Percentiles rank a stretch among this genome's conserved stretches.
Conservation (phyloP, 2,329 filamentous ascomycete genomes). For the Colletotrichum acutatum region DNA sequence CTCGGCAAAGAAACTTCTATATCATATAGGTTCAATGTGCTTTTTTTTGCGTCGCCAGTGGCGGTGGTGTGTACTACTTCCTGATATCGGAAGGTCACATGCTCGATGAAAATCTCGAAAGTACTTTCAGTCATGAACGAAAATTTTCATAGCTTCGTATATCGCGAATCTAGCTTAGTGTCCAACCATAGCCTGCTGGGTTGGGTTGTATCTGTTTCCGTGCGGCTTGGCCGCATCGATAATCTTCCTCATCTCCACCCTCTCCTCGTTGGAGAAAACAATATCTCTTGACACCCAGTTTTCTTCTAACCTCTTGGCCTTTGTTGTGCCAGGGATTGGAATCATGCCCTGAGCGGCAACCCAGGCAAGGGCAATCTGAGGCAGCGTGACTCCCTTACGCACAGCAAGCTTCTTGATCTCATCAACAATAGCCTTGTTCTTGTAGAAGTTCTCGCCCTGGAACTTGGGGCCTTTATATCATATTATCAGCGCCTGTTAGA, state of each 20-base stretch:
- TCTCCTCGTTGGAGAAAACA: constrained; percentile 50
- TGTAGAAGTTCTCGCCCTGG: constrained; percentile 58
- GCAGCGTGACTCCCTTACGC: constrained; percentile 45
- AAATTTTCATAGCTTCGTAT: not conserved
- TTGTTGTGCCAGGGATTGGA: constrained; percentile 58
- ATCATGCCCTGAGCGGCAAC: constrained; percentile 54
- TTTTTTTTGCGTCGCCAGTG: not conserved
- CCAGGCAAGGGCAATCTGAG: constrained; percentile 53
- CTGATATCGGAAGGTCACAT: not conserved
- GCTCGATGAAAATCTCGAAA: not conserved
- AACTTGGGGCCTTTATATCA: constrained; percentile 42
- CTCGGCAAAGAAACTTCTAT: not conserved
- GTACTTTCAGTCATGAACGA: not conserved
- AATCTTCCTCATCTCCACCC: constrained; percentile 50
- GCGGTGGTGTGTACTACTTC: not conserved
- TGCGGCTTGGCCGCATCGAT: constrained; percentile 50
- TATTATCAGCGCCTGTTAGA: constrained; percentile 38
- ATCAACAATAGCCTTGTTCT: constrained; percentile 53
- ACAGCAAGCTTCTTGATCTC: constrained; percentile 53
- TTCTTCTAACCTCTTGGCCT: constrained; percentile 49
- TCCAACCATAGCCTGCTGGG: constrained; percentile 30
- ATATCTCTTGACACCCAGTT: constrained; percentile 52
- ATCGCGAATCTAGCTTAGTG: constrained; percentile 7
- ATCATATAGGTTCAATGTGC: not conserved
- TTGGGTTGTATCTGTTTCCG: constrained; percentile 46